Conservation (phyloP, 202 grass and related monocot species). For the Brachypodium distachyon region DNA sequence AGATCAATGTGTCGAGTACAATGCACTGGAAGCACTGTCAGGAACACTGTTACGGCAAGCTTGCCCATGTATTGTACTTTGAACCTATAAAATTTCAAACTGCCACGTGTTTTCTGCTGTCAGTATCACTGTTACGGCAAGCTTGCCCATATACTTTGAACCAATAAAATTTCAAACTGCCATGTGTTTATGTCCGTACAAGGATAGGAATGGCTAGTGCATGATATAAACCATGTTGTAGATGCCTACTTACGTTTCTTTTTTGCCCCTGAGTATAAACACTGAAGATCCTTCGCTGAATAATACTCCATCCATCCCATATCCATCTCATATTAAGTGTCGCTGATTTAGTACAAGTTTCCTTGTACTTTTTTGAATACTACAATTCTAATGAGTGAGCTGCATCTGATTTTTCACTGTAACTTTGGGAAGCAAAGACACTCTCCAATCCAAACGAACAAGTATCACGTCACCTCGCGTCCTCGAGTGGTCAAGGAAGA, state of each 20-base stretch:
- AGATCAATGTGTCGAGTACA: neutral
- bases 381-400: too few relatives aligned
- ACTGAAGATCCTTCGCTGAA: neutral
- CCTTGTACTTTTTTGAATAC: too few relatives aligned
- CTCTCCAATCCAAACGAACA: neutral
- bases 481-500: neutral
- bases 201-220: neutral
- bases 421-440: neutral
- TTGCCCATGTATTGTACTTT: neutral
- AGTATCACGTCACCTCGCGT: neutral
- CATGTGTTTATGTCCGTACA: conserved; percentile 16
- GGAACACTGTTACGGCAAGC: neutral
- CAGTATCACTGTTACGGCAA: neutral
- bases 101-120: conserved; percentile 21
- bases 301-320: neutral
- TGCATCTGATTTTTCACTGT: conserved; percentile 5
- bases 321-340: too few relatives aligned
- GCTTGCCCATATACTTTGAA: neutral
- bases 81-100: neutral
- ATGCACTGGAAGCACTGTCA: neutral
- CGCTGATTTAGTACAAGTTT: too few relatives aligned
- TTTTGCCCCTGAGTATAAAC: neutral
- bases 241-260: neutral
- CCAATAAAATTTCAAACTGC: neutral
- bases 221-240: neutral